Percentiles rank a stretch among this genome's conserved stretches.
These are phyloP conservation scores for Camellia lanceoleosa DNA, from an alignment of 148 eudicot species.

Conservation along the genomic window DNA sequence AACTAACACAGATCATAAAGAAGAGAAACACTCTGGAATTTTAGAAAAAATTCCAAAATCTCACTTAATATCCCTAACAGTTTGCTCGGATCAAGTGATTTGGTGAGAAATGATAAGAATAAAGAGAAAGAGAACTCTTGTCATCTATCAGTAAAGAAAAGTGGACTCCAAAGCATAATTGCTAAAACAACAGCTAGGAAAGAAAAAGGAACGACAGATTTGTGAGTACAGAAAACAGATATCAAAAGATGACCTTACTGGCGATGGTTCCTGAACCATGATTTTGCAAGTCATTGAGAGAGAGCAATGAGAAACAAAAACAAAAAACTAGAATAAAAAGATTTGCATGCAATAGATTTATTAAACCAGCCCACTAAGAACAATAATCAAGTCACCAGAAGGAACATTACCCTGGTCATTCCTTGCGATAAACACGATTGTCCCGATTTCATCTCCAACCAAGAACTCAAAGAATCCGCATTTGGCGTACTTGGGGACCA, in stretches of 20 bases:
- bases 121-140: neutral
- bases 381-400: neutral
- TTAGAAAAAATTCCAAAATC: no score
- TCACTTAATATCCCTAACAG: no score
- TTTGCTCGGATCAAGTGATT: no score
- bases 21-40: no score
- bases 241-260: neutral
- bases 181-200: neutral
- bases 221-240: neutral
- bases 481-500: slow-evolving; percentile 30
- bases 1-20: no score
- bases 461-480: slow-evolving; percentile 32
- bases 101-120: no score
- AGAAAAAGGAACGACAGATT: neutral
- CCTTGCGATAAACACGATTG: slow-evolving; percentile 32
- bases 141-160: neutral
- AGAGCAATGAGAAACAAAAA: neutral
- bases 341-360: neutral
- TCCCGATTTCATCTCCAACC: slow-evolving; percentile 35
- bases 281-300: neutral
- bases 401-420: slow-evolving; percentile 28
- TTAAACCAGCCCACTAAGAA: neutral
- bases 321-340: neutral
- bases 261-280: neutral
- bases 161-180: neutral